These are phyloP conservation scores for Talaromyces albobiverticillius DNA, from an alignment of 2,329 filamentous ascomycete genomes.

Conservation along the genomic window DNA sequence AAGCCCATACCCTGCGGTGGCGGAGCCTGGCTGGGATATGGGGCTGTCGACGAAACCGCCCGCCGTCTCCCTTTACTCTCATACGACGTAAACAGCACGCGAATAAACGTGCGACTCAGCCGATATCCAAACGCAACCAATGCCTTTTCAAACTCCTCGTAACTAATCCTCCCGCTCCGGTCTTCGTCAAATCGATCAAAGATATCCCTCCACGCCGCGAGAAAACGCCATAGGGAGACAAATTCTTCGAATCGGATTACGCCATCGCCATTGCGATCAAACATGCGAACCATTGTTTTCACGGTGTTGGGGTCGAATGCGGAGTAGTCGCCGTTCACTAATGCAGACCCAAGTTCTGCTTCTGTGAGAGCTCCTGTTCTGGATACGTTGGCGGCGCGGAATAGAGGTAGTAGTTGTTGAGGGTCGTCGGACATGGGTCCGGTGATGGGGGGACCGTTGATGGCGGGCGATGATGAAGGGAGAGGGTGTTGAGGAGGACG, in stretches of 20 bases:
- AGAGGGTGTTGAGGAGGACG: slow-evolving; percentile 50
- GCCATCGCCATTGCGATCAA: slow-evolving; percentile 85
- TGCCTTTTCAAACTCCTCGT: slow-evolving; percentile 84
- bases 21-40: slow-evolving; percentile 17
- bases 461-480: slow-evolving; percentile 63
- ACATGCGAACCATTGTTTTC: slow-evolving; percentile 99
- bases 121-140: slow-evolving; percentile 92
- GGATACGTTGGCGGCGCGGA: slow-evolving; percentile 79
- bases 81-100: slow-evolving; percentile 82
- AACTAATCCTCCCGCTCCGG: slow-evolving; percentile 78
- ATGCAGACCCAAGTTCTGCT: slow-evolving; percentile 78
- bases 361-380: slow-evolving; percentile 81
- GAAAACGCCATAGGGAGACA: slow-evolving; percentile 92
- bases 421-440: slow-evolving; percentile 50
- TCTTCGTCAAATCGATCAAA: slow-evolving; percentile 96
- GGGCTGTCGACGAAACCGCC: slow-evolving; percentile 22
- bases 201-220: slow-evolving; percentile 87
- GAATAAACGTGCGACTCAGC: slow-evolving; percentile 77
- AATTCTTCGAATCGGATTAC: slow-evolving; percentile 95
- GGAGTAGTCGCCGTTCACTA: slow-evolving; percentile 95
- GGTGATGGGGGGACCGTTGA: slow-evolving; percentile 53
- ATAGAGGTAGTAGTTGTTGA: slow-evolving; percentile 72
- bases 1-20: slow-evolving; percentile 74
- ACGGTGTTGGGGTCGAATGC: slow-evolving; percentile 92
- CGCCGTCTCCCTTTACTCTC: slow-evolving; percentile 57